phyloP scores from a whole-genome alignment of 768 basidiomycete species.

The Mycena epipterygia region DNA sequence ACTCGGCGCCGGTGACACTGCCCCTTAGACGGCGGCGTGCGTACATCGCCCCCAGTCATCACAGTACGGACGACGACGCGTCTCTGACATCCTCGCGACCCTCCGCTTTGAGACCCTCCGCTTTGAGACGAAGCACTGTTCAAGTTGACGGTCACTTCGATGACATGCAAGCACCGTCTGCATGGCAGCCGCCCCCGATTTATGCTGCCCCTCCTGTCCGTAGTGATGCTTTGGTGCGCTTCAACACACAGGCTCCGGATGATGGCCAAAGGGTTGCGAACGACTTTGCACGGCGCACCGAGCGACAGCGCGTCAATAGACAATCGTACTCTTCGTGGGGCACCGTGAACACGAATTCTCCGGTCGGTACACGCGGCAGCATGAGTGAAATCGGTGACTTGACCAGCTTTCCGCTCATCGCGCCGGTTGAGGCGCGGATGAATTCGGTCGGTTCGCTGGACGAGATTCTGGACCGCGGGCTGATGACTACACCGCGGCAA shows the following conservation, averaged over 20 bases:
- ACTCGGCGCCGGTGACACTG: conserved; percentile 5
- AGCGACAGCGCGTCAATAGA: conserved; percentile 25
- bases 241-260: not conserved
- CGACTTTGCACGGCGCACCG: conserved; percentile 19
- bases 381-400: conserved; percentile 24
- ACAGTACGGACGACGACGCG: not conserved
- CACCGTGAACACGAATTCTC: conserved; percentile 24
- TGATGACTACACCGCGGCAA: conserved; percentile 22
- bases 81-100: conserved; percentile 1
- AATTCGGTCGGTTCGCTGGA: not conserved
- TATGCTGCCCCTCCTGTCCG: conserved; percentile 18
- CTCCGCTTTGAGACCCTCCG: conserved; percentile 14
- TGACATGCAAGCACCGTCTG: not conserved
- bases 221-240: conserved; percentile 10
- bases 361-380: conserved; percentile 16
- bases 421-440: not conserved
- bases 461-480: conserved; percentile 13
- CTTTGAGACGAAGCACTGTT: conserved; percentile 30
- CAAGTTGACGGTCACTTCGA: conserved; percentile 29
- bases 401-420: conserved; percentile 11
- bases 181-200: conserved; percentile 16
- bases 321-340: conserved; percentile 37
- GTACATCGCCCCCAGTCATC: not conserved
- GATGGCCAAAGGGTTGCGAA: not conserved
- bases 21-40: conserved; percentile 3